Conservation (phyloP, 768 basidiomycete species). For the Thelephora ganbajun region DNA sequence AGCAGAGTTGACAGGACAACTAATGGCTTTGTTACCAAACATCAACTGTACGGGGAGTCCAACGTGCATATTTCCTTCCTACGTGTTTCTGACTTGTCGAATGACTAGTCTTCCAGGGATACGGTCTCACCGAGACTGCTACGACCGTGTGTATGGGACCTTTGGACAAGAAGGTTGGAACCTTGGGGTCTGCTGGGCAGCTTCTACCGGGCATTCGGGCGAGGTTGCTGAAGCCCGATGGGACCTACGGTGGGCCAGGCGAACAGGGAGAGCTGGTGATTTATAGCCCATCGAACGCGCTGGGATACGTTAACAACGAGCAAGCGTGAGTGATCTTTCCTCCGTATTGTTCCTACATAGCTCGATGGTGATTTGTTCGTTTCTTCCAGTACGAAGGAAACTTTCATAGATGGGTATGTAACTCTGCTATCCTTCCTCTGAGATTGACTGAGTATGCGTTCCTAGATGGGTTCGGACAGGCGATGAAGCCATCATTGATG, state of each 20-base stretch:
- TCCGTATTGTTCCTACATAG: not conserved
- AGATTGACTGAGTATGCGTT: not conserved
- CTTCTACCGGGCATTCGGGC: conserved; percentile 43
- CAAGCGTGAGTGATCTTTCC: conserved; percentile 32
- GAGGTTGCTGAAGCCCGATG: conserved; percentile 44
- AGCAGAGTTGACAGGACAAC: conserved; percentile 28
- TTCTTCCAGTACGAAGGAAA: conserved; percentile 42
- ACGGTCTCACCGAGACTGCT: conserved; percentile 53
- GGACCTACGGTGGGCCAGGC: conserved; percentile 37
- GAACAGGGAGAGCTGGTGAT: conserved; percentile 53
- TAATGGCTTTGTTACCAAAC: conserved; percentile 14
- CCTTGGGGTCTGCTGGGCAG: conserved; percentile 41
- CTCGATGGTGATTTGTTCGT: not conserved
- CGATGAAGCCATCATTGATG: conserved; percentile 42
- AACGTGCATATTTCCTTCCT: not conserved
- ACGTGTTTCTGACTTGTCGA: not conserved
- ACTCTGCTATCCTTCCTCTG: not conserved
- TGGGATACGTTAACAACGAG: conserved; percentile 43
- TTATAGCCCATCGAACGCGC: conserved; percentile 43
- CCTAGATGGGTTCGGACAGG: conserved; percentile 56
- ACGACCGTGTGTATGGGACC: conserved; percentile 37
- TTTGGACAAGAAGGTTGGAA: conserved; percentile 27
- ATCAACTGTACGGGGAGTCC: conserved; percentile 7
- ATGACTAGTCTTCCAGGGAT: not conserved
- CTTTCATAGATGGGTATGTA: conserved; percentile 49